A percentile compares a stretch with the other conserved stretches of the same genome.
These are phyloP conservation scores for Salix viminalis DNA, from an alignment of 345 rosid species.

Conservation along the genomic window DNA sequence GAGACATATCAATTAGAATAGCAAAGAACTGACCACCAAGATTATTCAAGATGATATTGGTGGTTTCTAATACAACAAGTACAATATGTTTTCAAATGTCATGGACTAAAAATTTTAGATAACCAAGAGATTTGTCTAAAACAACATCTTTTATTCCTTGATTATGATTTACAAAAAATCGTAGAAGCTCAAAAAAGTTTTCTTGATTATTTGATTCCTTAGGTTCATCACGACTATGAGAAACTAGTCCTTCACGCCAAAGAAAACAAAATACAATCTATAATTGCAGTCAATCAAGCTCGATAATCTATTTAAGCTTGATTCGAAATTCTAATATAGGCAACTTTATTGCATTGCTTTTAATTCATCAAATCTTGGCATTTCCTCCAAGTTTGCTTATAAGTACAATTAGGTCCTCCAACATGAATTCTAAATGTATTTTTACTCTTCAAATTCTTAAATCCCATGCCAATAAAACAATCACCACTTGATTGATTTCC, in stretches of 20 bases:
- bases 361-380: not conserved
- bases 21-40: not conserved
- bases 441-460: not conserved
- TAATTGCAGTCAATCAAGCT: too few relatives aligned
- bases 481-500: not conserved
- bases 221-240: not conserved
- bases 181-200: not conserved
- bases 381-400: not conserved
- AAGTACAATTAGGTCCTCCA: not conserved
- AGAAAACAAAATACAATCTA: not conserved
- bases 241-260: not conserved
- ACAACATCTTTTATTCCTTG: not conserved
- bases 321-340: not conserved
- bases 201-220: not conserved
- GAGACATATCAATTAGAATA: not conserved
- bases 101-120: not conserved
- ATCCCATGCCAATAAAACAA: not conserved
- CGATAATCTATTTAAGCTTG: not conserved
- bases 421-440: not conserved
- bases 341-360: not conserved
- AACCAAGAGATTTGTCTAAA: not conserved
- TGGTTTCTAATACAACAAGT: not conserved
- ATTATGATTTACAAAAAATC: not conserved
- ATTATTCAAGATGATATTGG: not conserved
- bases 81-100: not conserved